Conservation (phyloP, 1,284 basidiomycete genomes). For the Flammula alnicola region DNA sequence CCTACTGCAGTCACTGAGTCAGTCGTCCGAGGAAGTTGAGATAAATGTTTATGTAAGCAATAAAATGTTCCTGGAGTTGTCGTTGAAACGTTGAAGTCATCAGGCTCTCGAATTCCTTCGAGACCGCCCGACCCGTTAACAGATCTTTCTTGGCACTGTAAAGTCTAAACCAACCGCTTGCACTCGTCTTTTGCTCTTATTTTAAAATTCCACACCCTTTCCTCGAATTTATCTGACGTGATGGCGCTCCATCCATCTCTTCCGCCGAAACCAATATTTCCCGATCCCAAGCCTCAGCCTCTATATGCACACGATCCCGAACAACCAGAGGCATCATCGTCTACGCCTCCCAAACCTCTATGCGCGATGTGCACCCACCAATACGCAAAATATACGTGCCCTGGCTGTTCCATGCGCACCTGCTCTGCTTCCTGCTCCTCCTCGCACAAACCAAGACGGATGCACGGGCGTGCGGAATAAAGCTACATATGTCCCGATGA, state of each 20-base stretch:
- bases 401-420: conserved; percentile 69
- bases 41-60: conserved; percentile 7
- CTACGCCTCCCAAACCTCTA: conserved; percentile 25
- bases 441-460: conserved; percentile 67
- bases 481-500: conserved; percentile 77
- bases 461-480: conserved; percentile 81
- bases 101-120: no score
- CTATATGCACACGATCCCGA: background rate
- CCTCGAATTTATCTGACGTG: background rate
- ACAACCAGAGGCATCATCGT: conserved; percentile 19
- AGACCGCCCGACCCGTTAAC: no score
- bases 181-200: background rate
- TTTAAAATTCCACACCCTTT: background rate
- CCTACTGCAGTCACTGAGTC: no score
- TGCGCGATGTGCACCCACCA: conserved; percentile 56
- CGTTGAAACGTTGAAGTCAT: no score
- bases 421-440: conserved; percentile 78
- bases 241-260: conserved; percentile 20
- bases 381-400: conserved; percentile 78
- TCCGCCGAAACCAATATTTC: conserved; percentile 17
- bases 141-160: no score
- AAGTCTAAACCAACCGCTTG: background rate
- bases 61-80: no score
- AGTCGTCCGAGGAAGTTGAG: background rate
- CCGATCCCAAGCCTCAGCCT: background rate